phyloP scores from a whole-genome alignment of 2,329 filamentous ascomycete genomes.

The Raffaelea albimanens region DNA sequence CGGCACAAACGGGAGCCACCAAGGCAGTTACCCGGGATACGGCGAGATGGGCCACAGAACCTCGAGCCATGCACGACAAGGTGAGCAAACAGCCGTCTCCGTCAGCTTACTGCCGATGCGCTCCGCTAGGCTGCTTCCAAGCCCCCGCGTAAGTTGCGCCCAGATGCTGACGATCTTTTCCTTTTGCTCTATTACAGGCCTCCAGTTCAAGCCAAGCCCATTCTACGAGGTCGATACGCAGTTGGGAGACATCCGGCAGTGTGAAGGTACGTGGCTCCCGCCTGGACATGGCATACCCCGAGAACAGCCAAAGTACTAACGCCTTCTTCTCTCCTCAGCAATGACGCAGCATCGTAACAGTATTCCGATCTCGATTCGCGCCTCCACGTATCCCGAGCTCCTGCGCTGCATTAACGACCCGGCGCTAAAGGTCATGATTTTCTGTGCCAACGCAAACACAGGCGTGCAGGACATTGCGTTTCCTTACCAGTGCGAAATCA shows the following conservation, averaged over 20 bases:
- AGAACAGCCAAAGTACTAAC: not conserved
- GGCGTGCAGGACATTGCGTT: constrained; percentile 73
- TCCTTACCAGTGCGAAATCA: constrained; percentile 85
- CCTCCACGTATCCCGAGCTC: constrained; percentile 42
- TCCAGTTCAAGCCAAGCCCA: constrained; percentile 60
- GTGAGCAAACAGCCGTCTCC: no score
- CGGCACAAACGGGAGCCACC: not conserved
- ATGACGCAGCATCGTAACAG: constrained; percentile 46
- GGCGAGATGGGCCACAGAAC: not conserved
- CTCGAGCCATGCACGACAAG: no score
- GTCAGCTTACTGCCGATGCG: no score
- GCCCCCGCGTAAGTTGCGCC: no score
- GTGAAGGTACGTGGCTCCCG: constrained; percentile 54
- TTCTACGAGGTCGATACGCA: constrained; percentile 67
- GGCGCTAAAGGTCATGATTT: constrained; percentile 68
- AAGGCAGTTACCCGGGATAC: not conserved
- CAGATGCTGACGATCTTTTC: no score
- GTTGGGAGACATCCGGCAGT: constrained; percentile 55
- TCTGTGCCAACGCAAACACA: constrained; percentile 60
- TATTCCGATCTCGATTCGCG: constrained; percentile 32
- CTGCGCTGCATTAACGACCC: constrained; percentile 49
- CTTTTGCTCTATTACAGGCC: constrained; percentile 8
- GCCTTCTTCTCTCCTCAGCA: constrained; percentile 27
- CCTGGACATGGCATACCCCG: not conserved
- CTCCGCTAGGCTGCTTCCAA: no score